A percentile compares a stretch with the other conserved stretches of the same genome.
These are phyloP conservation scores for Eucalyptus cloeziana DNA, from an alignment of 345 rosid species.

Conservation along the genomic window DNA sequence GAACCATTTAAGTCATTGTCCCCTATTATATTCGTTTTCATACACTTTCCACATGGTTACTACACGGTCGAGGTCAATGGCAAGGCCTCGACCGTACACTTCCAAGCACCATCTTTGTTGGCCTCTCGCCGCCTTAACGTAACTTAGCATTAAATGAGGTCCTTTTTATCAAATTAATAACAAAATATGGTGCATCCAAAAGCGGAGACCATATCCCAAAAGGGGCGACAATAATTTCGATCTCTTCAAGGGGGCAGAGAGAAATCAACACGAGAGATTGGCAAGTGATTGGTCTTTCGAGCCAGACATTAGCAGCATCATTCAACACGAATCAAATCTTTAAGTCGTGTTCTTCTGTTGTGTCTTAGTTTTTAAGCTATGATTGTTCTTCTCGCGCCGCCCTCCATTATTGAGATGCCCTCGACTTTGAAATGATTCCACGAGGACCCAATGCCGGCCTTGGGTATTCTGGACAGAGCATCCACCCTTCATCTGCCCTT, in stretches of 20 bases:
- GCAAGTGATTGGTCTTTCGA: background rate
- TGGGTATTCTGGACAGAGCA: background rate
- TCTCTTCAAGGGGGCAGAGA: background rate
- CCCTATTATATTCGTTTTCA: background rate
- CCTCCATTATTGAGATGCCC: background rate
- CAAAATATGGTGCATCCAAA: background rate
- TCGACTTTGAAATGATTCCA: background rate
- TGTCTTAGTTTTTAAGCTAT: background rate
- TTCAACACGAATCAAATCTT: background rate
- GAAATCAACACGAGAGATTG: background rate
- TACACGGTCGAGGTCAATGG: background rate
- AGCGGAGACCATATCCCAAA: background rate
- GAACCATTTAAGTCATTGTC: accelerated
- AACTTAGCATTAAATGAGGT: background rate
- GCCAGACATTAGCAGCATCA: background rate
- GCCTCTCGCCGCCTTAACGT: background rate
- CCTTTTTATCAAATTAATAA: background rate
- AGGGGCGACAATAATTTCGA: background rate
- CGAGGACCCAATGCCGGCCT: background rate
- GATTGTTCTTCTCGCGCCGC: background rate
- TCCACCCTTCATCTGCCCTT: background rate
- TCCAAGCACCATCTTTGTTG: background rate
- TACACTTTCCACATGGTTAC: background rate
- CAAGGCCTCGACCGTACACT: background rate
- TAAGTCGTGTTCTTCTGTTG: background rate